Evolutionary conservation across 1,284 basidiomycete species (phyloP).

Genomic region (Leccinum griseonigrum): DNA sequence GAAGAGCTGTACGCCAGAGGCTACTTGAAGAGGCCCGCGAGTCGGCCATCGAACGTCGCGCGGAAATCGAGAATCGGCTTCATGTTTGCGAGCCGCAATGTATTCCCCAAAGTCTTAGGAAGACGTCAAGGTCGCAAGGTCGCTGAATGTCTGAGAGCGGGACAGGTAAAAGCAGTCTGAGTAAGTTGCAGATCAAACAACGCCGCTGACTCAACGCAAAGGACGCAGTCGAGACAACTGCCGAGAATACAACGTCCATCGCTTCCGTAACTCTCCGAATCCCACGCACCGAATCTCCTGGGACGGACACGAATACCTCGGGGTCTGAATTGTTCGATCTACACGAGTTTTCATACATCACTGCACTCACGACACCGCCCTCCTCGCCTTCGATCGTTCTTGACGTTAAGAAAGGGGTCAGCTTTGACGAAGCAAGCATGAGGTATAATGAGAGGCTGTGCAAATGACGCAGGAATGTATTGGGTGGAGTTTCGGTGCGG

Average conservation of each 20-base stretch:
- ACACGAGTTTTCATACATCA: constrained; percentile 34
- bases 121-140: constrained; percentile 19
- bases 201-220: constrained; percentile 9
- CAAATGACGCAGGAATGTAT: constrained; percentile 6
- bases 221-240: not conserved
- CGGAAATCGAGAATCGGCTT: constrained; percentile 3
- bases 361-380: constrained; percentile 32
- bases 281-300: constrained; percentile 15
- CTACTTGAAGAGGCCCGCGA: constrained; percentile 24
- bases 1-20: constrained; percentile 29
- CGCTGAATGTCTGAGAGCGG: constrained; percentile 10
- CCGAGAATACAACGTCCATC: constrained; percentile 8
- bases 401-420: constrained; percentile 13
- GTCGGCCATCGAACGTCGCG: constrained; percentile 4
- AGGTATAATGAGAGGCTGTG: constrained; percentile 10
- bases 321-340: constrained; percentile 26
- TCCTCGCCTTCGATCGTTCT: constrained; percentile 25
- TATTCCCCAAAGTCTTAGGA: constrained; percentile 18
- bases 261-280: constrained; percentile 12
- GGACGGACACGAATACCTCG: constrained; percentile 10
- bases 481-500: constrained; percentile 10
- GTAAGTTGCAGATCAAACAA: not conserved
- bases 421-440: constrained; percentile 13
- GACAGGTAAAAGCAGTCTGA: constrained; percentile 12
- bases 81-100: constrained; percentile 2